Evolutionary conservation across 2,329 filamentous ascomycete species (phyloP), one percentile per base, ranked within the genome.

Genomic region (Colletotrichum kahawae): DNA sequence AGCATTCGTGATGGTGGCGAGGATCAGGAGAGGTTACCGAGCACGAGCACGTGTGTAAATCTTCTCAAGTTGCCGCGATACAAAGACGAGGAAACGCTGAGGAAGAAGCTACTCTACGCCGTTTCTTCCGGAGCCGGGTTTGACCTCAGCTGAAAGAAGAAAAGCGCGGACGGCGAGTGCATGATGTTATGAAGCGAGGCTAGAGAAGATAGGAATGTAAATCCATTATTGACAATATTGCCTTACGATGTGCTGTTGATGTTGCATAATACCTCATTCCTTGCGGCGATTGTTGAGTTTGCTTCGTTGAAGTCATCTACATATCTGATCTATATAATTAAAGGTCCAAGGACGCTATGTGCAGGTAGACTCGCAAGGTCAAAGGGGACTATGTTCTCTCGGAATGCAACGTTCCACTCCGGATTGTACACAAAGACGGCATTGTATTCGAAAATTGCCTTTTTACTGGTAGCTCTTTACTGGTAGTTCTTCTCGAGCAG

Each of bases 21-120:
- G 31, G 95, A 97, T 80, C 90, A 96, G 84, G 90, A 91, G 63
- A 89, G 97, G 74, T 86, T 98, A 77, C 97, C 97, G 4, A 98
- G 95, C 82, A 95, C 97, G 21, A 98, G 96, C 82, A 99, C 97
- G 0, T 99, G 97, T 80, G 95, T 98, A 33, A 99, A 99, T 82
- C 83, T 99, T 79, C 86, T 99, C 63, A 99, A 99, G 87, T 85
- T 99, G 78, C 97, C 97, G 8, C 91, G 93, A 78, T 99, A 98
- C 83, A 90, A 84, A 63, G 92, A 88, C 38, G 91, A 92, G 77
- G 84, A 87, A 74, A 89, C 88, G 33, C 83, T 99, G 80, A 93
- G 91, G 81, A 90, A 93, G 80, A 98, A 98, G 86, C 83, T 99
- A 75, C 85, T 98, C 67, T 98, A 98, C 84, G 96, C 96, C 10